A percentile compares a stretch with the other conserved stretches of the same genome.
Evolutionary conservation across 805 yeast species (phyloP).

Genomic region (Saccharomycopsis synnaedendra): DNA sequence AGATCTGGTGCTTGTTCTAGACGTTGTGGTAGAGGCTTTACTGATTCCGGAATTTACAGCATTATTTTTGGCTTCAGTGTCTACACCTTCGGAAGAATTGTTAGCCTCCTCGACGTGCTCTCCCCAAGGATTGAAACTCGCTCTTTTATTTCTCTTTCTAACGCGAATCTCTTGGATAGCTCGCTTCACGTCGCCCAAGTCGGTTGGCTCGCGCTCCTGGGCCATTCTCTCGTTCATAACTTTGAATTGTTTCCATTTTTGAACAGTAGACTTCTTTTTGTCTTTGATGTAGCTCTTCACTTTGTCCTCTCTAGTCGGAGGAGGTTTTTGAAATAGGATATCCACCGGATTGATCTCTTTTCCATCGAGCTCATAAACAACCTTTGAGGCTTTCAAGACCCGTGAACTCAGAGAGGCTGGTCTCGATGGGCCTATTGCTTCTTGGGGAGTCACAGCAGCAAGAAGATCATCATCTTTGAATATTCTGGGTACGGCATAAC

Average conservation of each 20-base stretch:
- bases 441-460: background rate
- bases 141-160: background rate
- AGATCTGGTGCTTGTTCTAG: too few species aligned
- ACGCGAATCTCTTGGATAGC: background rate
- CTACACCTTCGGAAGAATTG: too few species aligned
- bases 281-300: constrained; percentile 1
- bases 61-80: too few species aligned
- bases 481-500: too few species aligned
- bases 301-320: constrained; percentile 9
- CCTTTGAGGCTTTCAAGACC: background rate
- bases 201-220: constrained; percentile 1
- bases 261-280: background rate
- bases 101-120: background rate
- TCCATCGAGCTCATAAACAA: constrained; percentile 13
- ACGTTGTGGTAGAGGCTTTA: too few species aligned
- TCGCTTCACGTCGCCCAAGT: background rate
- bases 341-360: constrained; percentile 14
- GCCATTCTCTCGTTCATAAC: constrained; percentile 4
- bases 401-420: background rate
- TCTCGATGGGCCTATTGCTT: background rate
- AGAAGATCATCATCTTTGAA: background rate
- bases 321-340: constrained; percentile 8
- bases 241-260: constrained; percentile 7
- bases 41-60: too few species aligned
- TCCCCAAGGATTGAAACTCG: background rate